A percentile compares a stretch with the other conserved stretches of the same genome.
Evolutionary conservation across 2,329 filamentous ascomycete species (phyloP).

Genomic region (Gaeumannomyces sp.): DNA sequence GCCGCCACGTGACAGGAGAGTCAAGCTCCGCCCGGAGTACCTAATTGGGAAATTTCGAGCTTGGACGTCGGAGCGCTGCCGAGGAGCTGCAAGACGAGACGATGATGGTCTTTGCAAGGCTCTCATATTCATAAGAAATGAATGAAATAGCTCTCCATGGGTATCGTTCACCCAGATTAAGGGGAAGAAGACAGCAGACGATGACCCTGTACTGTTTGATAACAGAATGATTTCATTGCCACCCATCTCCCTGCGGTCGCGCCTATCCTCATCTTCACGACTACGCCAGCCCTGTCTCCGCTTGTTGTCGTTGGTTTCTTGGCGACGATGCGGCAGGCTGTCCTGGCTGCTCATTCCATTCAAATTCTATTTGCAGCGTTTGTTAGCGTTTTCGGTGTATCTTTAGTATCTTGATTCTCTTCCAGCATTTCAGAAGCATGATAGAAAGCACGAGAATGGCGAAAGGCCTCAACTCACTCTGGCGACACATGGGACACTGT

Average conservation of each 20-base stretch:
- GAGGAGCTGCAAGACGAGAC: neutral
- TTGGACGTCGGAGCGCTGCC: neutral
- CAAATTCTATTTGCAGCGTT: conserved; percentile 22
- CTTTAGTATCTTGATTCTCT: neutral
- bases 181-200: neutral
- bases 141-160: neutral
- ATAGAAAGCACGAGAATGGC: too few species aligned
- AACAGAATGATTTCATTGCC: too few species aligned
- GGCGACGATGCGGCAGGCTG: conserved; percentile 6
- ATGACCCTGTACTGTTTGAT: neutral
- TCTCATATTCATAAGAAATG: neutral
- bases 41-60: neutral
- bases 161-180: neutral
- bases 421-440: neutral
- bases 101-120: neutral
- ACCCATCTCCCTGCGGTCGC: too few species aligned
- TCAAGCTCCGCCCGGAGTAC: neutral
- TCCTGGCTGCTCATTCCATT: conserved; percentile 22
- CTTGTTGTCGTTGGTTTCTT: conserved; percentile 6
- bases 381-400: neutral
- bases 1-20: neutral
- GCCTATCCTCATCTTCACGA: neutral
- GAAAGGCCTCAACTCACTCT: conserved; percentile 54
- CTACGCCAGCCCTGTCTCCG: neutral
- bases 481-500: conserved; percentile 95